These are phyloP conservation scores for Coffea humblotiana DNA, from an alignment of 305 asterid species.

Conservation along the genomic window DNA sequence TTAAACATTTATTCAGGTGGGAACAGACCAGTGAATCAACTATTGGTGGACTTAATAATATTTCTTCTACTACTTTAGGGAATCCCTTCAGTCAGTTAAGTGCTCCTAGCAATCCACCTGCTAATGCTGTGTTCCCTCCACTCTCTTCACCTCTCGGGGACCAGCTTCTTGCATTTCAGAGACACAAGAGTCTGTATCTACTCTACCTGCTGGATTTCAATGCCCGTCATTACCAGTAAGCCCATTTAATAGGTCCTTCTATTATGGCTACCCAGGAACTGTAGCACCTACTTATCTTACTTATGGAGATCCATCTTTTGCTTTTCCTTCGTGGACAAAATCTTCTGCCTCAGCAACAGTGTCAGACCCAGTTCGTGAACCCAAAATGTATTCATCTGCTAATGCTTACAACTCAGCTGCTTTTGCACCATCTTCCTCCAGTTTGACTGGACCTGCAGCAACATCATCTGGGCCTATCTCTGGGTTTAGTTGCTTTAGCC, in stretches of 20 bases:
- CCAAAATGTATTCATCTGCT: not conserved
- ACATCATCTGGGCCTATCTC: not conserved
- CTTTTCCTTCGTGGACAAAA: too few relatives aligned
- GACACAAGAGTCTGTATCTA: not conserved
- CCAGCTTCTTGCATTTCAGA: constrained; percentile 3
- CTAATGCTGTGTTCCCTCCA: not conserved
- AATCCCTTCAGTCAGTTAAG: constrained; percentile 5
- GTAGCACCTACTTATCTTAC: too few relatives aligned
- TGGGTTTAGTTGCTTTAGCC: not conserved
- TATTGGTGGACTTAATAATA: not conserved
- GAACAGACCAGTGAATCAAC: not conserved
- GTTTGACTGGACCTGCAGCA: not conserved
- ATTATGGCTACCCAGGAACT: too few relatives aligned
- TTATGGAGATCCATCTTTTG: too few relatives aligned
- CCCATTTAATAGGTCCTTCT: too few relatives aligned
- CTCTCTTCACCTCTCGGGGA: constrained; percentile 2
- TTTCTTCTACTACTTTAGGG: not conserved
- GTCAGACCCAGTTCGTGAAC: not conserved
- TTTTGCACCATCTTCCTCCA: not conserved
- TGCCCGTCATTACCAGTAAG: too few relatives aligned
- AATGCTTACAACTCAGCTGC: not conserved
- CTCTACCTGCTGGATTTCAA: not conserved
- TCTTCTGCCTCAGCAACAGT: not conserved
- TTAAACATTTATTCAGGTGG: not conserved
- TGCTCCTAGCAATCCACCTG: constrained; percentile 7